Conservation (phyloP, 805 yeast species). For the Wickerhamomyces queroliae region DNA sequence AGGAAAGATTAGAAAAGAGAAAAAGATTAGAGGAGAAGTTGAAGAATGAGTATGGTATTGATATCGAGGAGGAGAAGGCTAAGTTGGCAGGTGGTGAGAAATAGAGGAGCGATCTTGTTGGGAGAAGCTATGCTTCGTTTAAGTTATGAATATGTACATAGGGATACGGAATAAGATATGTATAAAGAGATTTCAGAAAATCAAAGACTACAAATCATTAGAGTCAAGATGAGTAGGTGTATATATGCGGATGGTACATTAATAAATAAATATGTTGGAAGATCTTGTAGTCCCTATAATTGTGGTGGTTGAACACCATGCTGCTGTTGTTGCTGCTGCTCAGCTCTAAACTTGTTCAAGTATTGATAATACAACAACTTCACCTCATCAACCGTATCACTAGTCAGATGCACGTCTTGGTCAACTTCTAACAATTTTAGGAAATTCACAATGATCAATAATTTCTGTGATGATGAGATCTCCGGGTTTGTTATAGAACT, state of each 20-base stretch:
- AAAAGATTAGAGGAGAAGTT: constrained; percentile 68
- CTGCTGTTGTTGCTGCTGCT: neutral
- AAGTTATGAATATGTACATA: neutral
- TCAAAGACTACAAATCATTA: no score
- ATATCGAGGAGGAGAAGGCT: constrained; percentile 39
- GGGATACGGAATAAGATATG: no score
- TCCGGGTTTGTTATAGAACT: neutral
- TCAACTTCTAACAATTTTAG: constrained; percentile 8
- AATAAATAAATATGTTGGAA: no score
- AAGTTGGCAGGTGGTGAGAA: constrained; percentile 21
- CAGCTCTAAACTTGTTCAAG: neutral
- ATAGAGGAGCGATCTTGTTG: constrained; percentile 1
- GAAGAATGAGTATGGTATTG: constrained; percentile 56
- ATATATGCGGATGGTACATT: no score
- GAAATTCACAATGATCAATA: constrained; percentile 7
- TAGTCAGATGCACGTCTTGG: constrained; percentile 1
- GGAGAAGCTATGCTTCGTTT: constrained; percentile 1
- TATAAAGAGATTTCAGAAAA: no score
- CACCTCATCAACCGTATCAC: constrained; percentile 5
- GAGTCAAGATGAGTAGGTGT: no score
- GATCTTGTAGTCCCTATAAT: neutral
- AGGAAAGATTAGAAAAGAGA: constrained; percentile 70
- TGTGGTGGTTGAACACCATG: neutral
- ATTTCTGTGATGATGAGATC: constrained; percentile 2
- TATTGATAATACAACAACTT: constrained; percentile 1